Percentiles rank a stretch among this genome's conserved stretches.
Evolutionary conservation across 2,329 filamentous ascomycete genomes (phyloP).

Genomic region (Neoarthrinium moseri): DNA sequence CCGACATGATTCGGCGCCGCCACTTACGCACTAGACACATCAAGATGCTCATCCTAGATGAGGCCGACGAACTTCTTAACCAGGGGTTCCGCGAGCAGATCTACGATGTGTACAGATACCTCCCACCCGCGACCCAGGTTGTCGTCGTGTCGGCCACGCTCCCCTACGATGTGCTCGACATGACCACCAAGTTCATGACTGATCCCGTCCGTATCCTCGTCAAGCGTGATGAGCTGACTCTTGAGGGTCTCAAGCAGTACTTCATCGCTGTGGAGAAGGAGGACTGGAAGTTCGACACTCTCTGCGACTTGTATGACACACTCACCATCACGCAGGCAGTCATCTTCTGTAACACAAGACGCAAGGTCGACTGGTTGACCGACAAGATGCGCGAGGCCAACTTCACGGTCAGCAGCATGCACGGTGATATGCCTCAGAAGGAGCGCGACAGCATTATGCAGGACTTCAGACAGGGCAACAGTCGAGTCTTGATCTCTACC

Average conservation of each 20-base stretch:
- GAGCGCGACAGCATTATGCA: slow-evolving; percentile 99
- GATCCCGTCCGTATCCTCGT: slow-evolving; percentile 95
- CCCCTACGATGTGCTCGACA: slow-evolving; percentile 95
- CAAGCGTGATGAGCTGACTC: slow-evolving; percentile 97
- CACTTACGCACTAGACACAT: slow-evolving; percentile 59
- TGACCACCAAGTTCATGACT: slow-evolving; percentile 99
- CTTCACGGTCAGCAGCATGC: slow-evolving; percentile 98
- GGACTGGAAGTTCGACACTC: slow-evolving; percentile 99
- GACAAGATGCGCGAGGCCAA: slow-evolving; percentile 99
- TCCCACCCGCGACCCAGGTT: slow-evolving; percentile 96
- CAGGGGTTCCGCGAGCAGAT: slow-evolving; percentile 97
- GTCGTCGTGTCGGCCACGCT: slow-evolving; percentile 96
- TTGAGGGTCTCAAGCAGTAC: slow-evolving; percentile 97
- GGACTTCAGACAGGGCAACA: slow-evolving; percentile 96
- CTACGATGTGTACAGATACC: slow-evolving; percentile 97
- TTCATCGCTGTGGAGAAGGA: slow-evolving; percentile 99
- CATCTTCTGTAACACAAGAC: slow-evolving; percentile 98
- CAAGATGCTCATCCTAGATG: slow-evolving; percentile 63
- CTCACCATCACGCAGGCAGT: slow-evolving; percentile 98
- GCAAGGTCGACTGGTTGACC: slow-evolving; percentile 99
- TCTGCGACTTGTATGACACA: slow-evolving; percentile 98
- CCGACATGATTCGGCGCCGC: slow-evolving; percentile 61
- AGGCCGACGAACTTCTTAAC: slow-evolving; percentile 70
- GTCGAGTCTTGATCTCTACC: slow-evolving; percentile 92
- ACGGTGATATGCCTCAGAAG: slow-evolving; percentile 98